These are phyloP conservation scores for Ophiorrhiza pumila DNA, from an alignment of 257 asterid genomes.

Conservation along the genomic window DNA sequence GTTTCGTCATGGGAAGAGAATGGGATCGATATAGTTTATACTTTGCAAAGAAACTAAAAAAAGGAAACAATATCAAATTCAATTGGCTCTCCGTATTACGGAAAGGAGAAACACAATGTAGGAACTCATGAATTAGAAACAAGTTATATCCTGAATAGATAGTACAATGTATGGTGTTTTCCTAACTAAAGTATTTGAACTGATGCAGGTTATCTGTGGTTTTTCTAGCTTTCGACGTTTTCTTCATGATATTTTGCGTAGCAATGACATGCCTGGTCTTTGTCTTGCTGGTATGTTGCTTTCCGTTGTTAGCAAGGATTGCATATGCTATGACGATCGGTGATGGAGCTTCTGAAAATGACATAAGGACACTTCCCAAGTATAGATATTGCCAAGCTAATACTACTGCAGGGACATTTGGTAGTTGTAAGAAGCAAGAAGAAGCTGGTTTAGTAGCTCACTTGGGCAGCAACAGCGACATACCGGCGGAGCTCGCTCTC, in stretches of 20 bases:
- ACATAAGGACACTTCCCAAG: conserved; percentile 69
- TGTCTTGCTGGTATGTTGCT: conserved; percentile 65
- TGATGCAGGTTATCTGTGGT: conserved; percentile 76
- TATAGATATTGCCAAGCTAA: conserved; percentile 46
- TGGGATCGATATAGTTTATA: neutral
- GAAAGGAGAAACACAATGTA: neutral
- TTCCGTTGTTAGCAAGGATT: conserved; percentile 66
- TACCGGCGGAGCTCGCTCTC: conserved; percentile 54
- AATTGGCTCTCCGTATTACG: neutral
- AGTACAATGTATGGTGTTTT: neutral
- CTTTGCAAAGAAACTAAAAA: neutral
- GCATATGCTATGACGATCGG: conserved; percentile 74
- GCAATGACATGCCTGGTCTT: conserved; percentile 65
- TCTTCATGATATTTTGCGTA: conserved; percentile 76
- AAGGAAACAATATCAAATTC: neutral
- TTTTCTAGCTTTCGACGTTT: conserved; percentile 80
- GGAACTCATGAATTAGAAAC: neutral
- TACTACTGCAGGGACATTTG: conserved; percentile 14
- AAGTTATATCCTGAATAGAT: neutral
- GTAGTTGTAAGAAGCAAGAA: conserved; percentile 32
- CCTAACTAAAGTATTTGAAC: conserved; percentile 9
- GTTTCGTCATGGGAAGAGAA: neutral
- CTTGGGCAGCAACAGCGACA: conserved; percentile 25
- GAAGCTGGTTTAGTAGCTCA: conserved; percentile 26
- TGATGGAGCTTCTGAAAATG: conserved; percentile 81